Evolutionary conservation across 192 early-diverging fungal genomes (phyloP).

Genomic region (Coemansia asiatica): DNA sequence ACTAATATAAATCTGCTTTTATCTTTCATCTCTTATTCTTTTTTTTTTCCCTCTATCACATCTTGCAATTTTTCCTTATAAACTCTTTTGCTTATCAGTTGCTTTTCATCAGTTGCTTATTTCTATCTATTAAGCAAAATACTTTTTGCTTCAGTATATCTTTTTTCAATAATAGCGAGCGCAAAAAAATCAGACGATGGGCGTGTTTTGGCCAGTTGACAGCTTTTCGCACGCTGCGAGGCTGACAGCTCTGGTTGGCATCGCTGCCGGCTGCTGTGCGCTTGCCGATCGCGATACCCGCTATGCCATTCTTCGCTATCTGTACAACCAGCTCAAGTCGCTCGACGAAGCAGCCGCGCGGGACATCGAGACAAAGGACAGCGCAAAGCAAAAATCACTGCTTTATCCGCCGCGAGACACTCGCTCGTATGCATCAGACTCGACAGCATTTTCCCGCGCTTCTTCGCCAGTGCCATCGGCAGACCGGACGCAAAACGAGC

Average conservation of each 20-base stretch:
- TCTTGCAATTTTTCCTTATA: slow-evolving; percentile 1
- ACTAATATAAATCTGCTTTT: not conserved
- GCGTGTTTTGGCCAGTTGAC: slow-evolving; percentile 47
- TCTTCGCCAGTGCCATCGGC: slow-evolving; percentile 5
- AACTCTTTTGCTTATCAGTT: not conserved
- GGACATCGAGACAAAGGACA: slow-evolving; percentile 22
- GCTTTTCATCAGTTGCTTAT: no score
- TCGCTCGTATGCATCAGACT: slow-evolving; percentile 50
- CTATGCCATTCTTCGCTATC: slow-evolving; percentile 27
- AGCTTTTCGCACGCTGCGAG: slow-evolving; percentile 17
- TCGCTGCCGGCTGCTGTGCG: slow-evolving; percentile 42
- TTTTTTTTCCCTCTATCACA: not conserved
- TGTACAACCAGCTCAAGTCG: slow-evolving; percentile 36
- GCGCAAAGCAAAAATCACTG: not conserved
- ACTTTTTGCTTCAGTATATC: not conserved
- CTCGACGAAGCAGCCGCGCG: slow-evolving; percentile 35
- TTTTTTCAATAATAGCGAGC: not conserved
- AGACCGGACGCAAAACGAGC: slow-evolving; percentile 13
- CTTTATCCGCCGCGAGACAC: slow-evolving; percentile 28
- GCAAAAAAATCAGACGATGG: slow-evolving; percentile 17
- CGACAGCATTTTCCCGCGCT: slow-evolving; percentile 48
- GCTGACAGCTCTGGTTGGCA: slow-evolving; percentile 32
- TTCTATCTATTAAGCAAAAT: no score
- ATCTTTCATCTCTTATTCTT: not conserved
- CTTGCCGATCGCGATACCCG: slow-evolving; percentile 44